Evolutionary conservation across 2,329 filamentous ascomycete species (phyloP), one percentile per base, ranked within the genome.

Genomic region (Annulohypoxylon truncatum): DNA sequence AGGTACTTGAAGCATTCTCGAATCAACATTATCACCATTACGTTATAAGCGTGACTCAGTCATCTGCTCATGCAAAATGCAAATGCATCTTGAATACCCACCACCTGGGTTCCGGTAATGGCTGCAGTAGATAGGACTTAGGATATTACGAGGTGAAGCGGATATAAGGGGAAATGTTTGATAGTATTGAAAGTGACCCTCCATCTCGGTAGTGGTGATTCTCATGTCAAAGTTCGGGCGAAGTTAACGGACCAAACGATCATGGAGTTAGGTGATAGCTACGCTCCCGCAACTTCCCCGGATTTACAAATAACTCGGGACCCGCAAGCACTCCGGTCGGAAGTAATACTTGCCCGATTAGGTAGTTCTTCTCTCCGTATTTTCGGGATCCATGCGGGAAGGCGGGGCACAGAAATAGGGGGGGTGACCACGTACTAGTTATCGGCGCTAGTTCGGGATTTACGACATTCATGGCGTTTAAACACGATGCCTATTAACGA

Each of bases 201-300:
- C 15, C 4, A 4, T 20, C 13, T 10, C 31, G 12, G 12, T 13
- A 10, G 13, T 35, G 22, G 10, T 4, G 6, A 12, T 4, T n/a
- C 9, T 0, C 12, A n/a, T 40, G 3, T 12, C 2, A 6, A 38
- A 38, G 3, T 13, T 24, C n/a, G 9, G 55, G 18, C 6, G 33
- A 20, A 31, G 24, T 33, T 20, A 26, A 29, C 29, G 54, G 54
- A 50, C 29, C n/a, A 40, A 58, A 42, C 24, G n/a, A n/a, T 8
- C 13, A 15, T 28, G 29, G 42, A 26, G 10, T 56, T 56, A 56
- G 31, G 54, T 28, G 42, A 42, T 40, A 50, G 22, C 22, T 35
- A 55, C 46, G 26, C 29, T 24, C 48, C 29, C 29, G 29, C 20
- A 31, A n/a, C 44, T 29, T 24, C 53, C 12, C 40, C 40, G 28